These are phyloP conservation scores for Cutaneotrichosporon sp. DNA, from an alignment of 1,284 basidiomycete species.

Conservation along the genomic window DNA sequence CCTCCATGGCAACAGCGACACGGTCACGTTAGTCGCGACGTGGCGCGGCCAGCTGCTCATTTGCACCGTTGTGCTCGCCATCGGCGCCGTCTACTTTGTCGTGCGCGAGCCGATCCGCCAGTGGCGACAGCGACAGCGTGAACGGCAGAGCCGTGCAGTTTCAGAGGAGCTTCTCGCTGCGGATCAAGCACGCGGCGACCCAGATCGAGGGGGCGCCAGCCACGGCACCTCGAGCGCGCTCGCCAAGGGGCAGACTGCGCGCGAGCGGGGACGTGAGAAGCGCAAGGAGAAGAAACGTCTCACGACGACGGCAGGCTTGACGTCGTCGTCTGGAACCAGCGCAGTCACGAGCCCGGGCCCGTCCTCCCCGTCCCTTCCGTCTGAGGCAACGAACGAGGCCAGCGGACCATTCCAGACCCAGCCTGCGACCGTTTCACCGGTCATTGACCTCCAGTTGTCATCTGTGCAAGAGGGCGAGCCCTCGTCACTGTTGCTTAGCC, in stretches of 20 bases:
- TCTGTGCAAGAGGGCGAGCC: too few relatives aligned
- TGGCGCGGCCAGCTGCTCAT: slow-evolving; percentile 46
- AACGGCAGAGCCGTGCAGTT: slow-evolving; percentile 24
- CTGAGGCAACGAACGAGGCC: neutral
- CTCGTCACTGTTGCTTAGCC: neutral
- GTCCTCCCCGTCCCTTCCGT: neutral
- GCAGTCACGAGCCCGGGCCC: neutral
- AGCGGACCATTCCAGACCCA: neutral
- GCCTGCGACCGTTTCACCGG: neutral
- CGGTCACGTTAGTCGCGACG: slow-evolving; percentile 39
- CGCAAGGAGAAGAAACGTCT: slow-evolving; percentile 27
- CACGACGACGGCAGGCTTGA: neutral
- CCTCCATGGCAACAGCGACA: slow-evolving; percentile 30
- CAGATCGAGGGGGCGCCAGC: slow-evolving; percentile 8
- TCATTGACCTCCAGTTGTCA: neutral
- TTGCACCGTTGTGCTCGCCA: slow-evolving; percentile 34
- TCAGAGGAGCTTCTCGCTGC: slow-evolving; percentile 29
- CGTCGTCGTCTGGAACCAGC: neutral
- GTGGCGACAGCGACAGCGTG: slow-evolving; percentile 25
- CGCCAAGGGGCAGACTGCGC: slow-evolving; percentile 12
- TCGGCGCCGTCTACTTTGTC: slow-evolving; percentile 41
- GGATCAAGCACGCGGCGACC: slow-evolving; percentile 5
- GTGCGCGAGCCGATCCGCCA: slow-evolving; percentile 29
- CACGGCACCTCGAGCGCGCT: slow-evolving; percentile 7
- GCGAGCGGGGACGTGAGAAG: slow-evolving; percentile 33